Conservation (phyloP, 2,329 filamentous ascomycete species). For the Magnaporthiopsis poae region DNA sequence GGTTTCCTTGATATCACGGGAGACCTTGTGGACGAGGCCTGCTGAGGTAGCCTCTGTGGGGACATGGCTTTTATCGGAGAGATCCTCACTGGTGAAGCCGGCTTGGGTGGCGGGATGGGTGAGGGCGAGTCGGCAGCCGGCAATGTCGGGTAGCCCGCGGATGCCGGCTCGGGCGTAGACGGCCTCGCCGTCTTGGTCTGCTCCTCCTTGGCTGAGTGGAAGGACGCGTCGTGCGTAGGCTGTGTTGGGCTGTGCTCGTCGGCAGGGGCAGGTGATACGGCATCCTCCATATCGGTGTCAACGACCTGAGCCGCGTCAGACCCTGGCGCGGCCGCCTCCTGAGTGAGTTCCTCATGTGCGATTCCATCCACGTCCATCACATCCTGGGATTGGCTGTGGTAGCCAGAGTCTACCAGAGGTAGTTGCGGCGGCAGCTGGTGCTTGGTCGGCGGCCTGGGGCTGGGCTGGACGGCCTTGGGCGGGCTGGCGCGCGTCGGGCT, state of each 20-base stretch:
- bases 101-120: conserved; percentile 11
- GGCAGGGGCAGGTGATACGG: conserved; percentile 9
- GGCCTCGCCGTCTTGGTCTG: conserved; percentile 22
- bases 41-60: not conserved
- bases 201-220: conserved; percentile 36
- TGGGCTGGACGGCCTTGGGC: conserved; percentile 24
- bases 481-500: conserved; percentile 23
- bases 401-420: conserved; percentile 55
- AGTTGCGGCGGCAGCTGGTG: conserved; percentile 17
- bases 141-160: conserved; percentile 9
- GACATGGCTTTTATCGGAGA: not conserved
- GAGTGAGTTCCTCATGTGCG: conserved; percentile 17
- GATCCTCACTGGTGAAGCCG: conserved; percentile 2
- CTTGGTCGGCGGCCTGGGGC: conserved; percentile 22
- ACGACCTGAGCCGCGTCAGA: conserved; percentile 11
- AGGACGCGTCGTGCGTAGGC: conserved; percentile 28
- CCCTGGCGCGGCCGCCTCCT: not conserved
- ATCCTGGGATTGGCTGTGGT: conserved; percentile 55
- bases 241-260: conserved; percentile 19
- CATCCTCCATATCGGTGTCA: conserved; percentile 10
- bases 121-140: conserved; percentile 13
- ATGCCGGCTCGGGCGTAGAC: conserved; percentile 4
- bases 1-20: conserved; percentile 8
- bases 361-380: conserved; percentile 29
- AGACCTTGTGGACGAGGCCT: conserved; percentile 11